Evolutionary conservation across 2,329 filamentous ascomycete genomes (phyloP), one percentile per base, ranked within the genome.

Genomic region (Endoconidiophora laricicola): DNA sequence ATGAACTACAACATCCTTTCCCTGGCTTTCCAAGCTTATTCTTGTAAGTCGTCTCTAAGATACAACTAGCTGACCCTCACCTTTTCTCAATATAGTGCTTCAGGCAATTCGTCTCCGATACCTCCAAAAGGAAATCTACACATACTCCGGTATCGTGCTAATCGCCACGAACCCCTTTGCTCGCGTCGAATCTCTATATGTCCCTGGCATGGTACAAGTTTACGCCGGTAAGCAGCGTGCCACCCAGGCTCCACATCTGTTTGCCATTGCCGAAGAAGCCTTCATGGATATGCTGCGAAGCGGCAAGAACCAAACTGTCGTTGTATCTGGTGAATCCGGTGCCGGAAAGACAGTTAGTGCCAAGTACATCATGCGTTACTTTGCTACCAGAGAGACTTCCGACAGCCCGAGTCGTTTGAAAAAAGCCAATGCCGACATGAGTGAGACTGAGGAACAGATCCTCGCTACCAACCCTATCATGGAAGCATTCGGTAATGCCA

Each of bases 341-440:
- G 91, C 91, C 56, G 91, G 91, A 61, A 98, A 98, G 71, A 98
- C 91, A 4, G 91, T 98, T 64, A 96, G 90, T 67, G 91, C 91
- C 59, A 98, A 98, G 70, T 96, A 98, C 68, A 96, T 98, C 64
- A 98, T 98, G 91, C 80, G 91, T 60, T 98, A 98, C 70, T 98
- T 98, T 66, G 91, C 91, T 55, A 98, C 91, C 41, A 81, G 91
- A 76, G 91, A 95, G 66, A 83, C 88, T 6, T 87, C 91, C 50
- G 86, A 93, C 60, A 85, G 88, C 63, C 82, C 86, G 14, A 81
- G 79, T 56, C 80, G 84, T 59, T 73, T 73, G 49, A 91, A 86
- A 66, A 75, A 75, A 61, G 85, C 86, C 54, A 71, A 79, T 59
- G 83, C 85, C 52, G 63, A 81, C 56, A 96, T 96, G 81, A 96